Evolutionary conservation across 306 rosid genomes (phyloP).

Genomic region (Lablab purpureus): DNA sequence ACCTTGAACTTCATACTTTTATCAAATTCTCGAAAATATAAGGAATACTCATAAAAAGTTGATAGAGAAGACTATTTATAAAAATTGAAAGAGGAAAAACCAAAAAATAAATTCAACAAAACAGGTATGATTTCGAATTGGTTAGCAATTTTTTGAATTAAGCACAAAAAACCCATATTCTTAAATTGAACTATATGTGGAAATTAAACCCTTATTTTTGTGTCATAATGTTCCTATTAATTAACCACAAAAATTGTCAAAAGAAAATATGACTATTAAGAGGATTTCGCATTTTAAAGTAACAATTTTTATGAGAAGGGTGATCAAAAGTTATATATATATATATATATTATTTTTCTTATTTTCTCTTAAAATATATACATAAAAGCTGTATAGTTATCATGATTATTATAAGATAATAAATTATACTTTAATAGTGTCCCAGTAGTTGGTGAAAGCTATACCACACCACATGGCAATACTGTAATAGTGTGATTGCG

Average conservation of each 20-base stretch:
- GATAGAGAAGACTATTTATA: background rate
- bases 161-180: no score
- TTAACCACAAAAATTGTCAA: no score
- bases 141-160: no score
- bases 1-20: no score
- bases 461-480: constrained; percentile 1
- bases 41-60: background rate
- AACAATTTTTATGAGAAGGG: background rate
- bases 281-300: background rate
- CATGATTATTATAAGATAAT: background rate
- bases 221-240: background rate
- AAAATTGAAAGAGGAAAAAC: background rate
- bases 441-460: background rate
- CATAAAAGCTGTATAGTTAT: background rate
- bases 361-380: background rate
- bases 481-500: background rate
- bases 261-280: background rate
- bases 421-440: background rate
- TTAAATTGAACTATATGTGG: no score
- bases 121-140: no score
- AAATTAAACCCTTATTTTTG: background rate
- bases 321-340: background rate
- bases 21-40: no score
- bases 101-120: no score
- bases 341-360: background rate